These are phyloP conservation scores for Penicillium nordicum DNA, from an alignment of 2,329 filamentous ascomycete species.

Conservation along the genomic window DNA sequence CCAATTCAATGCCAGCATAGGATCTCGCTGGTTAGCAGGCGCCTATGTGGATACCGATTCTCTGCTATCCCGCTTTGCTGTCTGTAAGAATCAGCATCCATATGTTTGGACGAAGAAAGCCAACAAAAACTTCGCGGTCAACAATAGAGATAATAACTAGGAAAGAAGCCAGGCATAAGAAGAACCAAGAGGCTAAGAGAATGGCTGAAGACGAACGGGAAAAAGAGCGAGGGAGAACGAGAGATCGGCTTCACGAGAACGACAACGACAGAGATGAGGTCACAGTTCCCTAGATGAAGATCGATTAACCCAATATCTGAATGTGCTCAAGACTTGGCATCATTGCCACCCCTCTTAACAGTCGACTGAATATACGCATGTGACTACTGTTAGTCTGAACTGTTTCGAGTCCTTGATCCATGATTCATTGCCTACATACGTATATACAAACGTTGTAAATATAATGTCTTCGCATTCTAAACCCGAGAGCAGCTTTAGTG, in stretches of 20 bases:
- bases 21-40: slow-evolving; percentile 78
- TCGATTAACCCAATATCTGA: background rate
- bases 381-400: background rate
- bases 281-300: too few species aligned
- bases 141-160: background rate
- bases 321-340: too few species aligned
- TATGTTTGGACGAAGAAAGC: slow-evolving; percentile 6
- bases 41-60: slow-evolving; percentile 73
- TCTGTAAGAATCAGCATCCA: slow-evolving; percentile 31
- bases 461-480: background rate
- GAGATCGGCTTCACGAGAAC: background rate
- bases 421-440: background rate
- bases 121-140: background rate
- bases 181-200: background rate
- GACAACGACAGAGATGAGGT: too few species aligned
- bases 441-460: background rate
- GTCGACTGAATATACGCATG: background rate
- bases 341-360: background rate
- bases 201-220: background rate
- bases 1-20: slow-evolving; percentile 64
- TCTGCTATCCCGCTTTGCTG: slow-evolving; percentile 49
- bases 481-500: background rate
- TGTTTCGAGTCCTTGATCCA: background rate
- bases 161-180: background rate
- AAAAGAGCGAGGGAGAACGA: too few species aligned